These are phyloP conservation scores for Magnolia kwangsiensis DNA, from an alignment of 164 flowering plant species.

Conservation along the genomic window DNA sequence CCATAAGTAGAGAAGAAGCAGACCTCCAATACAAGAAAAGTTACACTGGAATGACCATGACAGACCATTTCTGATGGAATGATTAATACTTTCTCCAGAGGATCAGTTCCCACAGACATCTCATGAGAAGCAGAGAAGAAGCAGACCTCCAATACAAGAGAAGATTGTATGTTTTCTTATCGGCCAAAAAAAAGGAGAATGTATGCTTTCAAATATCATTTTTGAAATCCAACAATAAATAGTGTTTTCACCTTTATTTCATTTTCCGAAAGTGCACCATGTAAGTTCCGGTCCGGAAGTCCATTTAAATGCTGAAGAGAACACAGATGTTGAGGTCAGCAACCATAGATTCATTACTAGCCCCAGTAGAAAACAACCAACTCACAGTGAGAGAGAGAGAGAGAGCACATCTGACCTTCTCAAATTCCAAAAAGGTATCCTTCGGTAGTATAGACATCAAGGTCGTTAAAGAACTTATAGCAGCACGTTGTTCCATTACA, in stretches of 20 bases:
- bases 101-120: too few relatives aligned
- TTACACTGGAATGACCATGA: too few relatives aligned
- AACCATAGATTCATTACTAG: background rate
- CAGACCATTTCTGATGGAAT: too few relatives aligned
- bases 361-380: too few relatives aligned
- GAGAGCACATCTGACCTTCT: slow-evolving; percentile 47
- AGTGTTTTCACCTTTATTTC: slow-evolving; percentile 68
- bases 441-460: slow-evolving; percentile 77
- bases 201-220: background rate
- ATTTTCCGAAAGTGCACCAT: slow-evolving; percentile 69
- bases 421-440: slow-evolving; percentile 71
- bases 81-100: too few relatives aligned
- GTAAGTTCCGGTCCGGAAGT: slow-evolving; percentile 62
- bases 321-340: slow-evolving; percentile 11
- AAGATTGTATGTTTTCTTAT: too few relatives aligned
- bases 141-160: background rate
- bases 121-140: too few relatives aligned
- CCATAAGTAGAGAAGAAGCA: too few relatives aligned
- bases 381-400: background rate
- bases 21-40: too few relatives aligned
- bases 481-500: slow-evolving; percentile 68
- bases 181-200: background rate
- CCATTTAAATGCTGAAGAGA: slow-evolving; percentile 56
- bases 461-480: slow-evolving; percentile 66
- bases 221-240: background rate